A percentile compares a stretch with the other conserved stretches of the same genome.
Evolutionary conservation across 2,329 filamentous ascomycete species (phyloP).

Genomic region (Metarhizium rileyi): DNA sequence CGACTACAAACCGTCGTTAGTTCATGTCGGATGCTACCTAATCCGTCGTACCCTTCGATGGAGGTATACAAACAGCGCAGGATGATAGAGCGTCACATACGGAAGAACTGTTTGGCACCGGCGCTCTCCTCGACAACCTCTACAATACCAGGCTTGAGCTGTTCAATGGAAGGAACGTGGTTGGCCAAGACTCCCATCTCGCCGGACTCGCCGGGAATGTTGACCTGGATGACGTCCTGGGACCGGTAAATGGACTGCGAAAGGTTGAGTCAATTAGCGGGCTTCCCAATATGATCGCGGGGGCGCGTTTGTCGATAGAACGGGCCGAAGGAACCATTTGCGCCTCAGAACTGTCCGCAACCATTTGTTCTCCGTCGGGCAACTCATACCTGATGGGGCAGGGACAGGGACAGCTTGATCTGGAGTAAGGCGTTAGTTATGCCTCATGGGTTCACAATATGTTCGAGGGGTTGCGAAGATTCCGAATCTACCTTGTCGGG

Average conservation of each 20-base stretch:
- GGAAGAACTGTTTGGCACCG: conserved; percentile 92
- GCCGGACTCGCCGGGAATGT: conserved; percentile 94
- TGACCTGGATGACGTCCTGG: conserved; percentile 81
- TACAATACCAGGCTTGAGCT: conserved; percentile 92
- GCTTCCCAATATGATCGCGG: conserved; percentile 12
- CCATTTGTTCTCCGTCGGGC: conserved; percentile 11
- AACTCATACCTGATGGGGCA: conserved; percentile 89
- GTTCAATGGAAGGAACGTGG: conserved; percentile 98
- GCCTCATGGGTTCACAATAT: conserved; percentile 7
- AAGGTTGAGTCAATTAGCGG: conserved; percentile 41
- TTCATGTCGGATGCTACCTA: neutral
- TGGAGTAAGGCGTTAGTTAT: conserved; percentile 24
- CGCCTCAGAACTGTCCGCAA: conserved; percentile 12
- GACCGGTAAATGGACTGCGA: conserved; percentile 59
- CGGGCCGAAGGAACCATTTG: conserved; percentile 17
- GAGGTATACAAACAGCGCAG: neutral
- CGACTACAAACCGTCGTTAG: conserved; percentile 49
- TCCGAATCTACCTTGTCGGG: conserved; percentile 59
- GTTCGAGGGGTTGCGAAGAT: conserved; percentile 14
- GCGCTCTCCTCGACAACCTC: conserved; percentile 93
- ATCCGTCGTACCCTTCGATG: neutral
- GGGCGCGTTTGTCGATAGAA: neutral
- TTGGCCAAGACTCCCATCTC: conserved; percentile 99
- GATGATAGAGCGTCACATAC: conserved; percentile 46
- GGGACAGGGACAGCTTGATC: conserved; percentile 96